Base-by-base conservation (phyloP, 495 filamentous ascomycete species). In the Glutinoglossum americanum region DNA sequence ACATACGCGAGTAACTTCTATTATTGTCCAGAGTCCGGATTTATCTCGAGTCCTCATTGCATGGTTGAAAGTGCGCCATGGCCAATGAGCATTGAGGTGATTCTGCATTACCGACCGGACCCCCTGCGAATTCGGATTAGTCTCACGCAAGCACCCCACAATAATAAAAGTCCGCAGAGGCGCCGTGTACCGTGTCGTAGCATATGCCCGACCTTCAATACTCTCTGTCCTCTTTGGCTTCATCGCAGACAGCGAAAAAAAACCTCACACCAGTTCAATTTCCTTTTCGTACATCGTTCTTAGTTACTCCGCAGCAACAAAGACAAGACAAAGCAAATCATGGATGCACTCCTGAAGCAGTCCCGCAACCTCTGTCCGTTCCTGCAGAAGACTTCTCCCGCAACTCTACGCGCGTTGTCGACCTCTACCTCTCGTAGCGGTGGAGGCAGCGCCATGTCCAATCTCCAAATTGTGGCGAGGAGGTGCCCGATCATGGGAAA, bases 401-500 rank as follows among this genome's bases (percentile, higher is more conserved):
- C 85, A 63, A 85, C 87, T 32, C 80, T 98, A 57, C 89, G 92
- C 59, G 83, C 88, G 57, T 77, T 98, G 60, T 87, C 90, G 17
- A 94, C 88, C 55, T 80, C 87, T 25, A 78, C 84, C 64, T 77
- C 82, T 63, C 72, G 73, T 68, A 87, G 82, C 51, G 82, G 81
- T 28, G 84, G 87, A 61, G 90, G 89, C 54, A 87, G 89, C 61
- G 86, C 83, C 68, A 95, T 97, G 80, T 94, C 89, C 63, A 97
- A 96, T 72, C 79, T 98, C 62, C 93, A 96, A 75, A 80, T 92
- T 55, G 78, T 94, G 61, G 92, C 89, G 62, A 84, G 87, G 64
- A 87, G 92, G 64, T 98, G 92, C 80, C 92, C 92, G 58, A 80
- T 98, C 67, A 98, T 98, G 92, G 89, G 88, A 68, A 95, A 95